Evolutionary conservation across 2,329 filamentous ascomycete genomes (phyloP), one percentile per base, ranked within the genome.

Genomic region (Penicillium sclerotigenum): DNA sequence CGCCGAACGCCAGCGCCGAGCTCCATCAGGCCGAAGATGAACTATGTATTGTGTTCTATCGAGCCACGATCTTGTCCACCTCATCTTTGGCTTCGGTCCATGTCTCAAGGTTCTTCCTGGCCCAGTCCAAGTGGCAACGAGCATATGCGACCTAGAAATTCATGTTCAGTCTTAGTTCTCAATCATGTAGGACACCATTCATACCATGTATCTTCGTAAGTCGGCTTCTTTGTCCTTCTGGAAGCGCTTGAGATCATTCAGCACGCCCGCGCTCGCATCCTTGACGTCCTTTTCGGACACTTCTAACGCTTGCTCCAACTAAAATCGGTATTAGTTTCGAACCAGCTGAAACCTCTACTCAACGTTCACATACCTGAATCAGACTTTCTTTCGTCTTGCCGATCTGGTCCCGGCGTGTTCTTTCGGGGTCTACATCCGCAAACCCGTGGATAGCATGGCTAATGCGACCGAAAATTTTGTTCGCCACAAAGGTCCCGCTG

Each of bases 221-320:
- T 99, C 94, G 48, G 93, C 91, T 76, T 99, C 95, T 75, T 99
- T 99, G 75, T 97, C 92, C 57, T 81, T 81, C 75, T 99, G 95
- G 75, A 99, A 99, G 58, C 94, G 82, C 77, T 91, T 91, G 58
- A 99, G 78, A 71, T 99, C 94, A 67, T 89, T 88, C 65, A 99
- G 75, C 5, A 97, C 90, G 50, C 91, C 95, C 3, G 84, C 80
- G 69, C 91, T 97, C 9, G 94, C 94, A 68, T 97, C 91, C 72
- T 89, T 92, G 58, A 97, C 94, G 70, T 99, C 94, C 68, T 91
- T 87, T 60, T 92, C 91, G 5, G 91, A 90, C 5, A 90, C 92
- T 31, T 91, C 84, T 56, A 97, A 83, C 0, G 94, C 94, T 78
- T 96, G 91, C 74, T 97, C 92, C 50, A 99, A 81, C 78, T 97